Evolutionary conservation across 225 moss, liverwort and hornwort species (phyloP).

Genomic region (Rhytidiadelphus loreus): DNA sequence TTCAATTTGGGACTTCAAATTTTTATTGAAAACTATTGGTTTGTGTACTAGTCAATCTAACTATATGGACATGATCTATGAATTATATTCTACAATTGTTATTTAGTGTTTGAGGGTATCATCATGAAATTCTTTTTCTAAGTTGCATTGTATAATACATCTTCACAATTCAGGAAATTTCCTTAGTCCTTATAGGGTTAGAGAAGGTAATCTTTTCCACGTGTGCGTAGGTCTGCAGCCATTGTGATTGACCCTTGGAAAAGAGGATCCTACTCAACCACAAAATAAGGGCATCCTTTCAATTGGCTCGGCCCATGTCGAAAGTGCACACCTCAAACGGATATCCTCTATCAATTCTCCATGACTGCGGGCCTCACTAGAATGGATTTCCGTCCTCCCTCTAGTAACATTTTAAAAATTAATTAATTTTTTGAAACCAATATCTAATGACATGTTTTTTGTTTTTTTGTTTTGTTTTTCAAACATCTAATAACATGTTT

Average conservation of each 20-base stretch:
- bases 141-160: neutral
- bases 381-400: no score
- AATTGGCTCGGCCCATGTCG: rapidly evolving
- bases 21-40: neutral
- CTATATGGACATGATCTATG: rapidly evolving
- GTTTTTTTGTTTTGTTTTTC: no score
- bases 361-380: no score
- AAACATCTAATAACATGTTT: neutral
- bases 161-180: neutral
- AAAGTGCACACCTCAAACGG: neutral
- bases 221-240: rapidly evolving
- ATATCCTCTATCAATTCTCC: no score
- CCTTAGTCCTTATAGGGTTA: neutral
- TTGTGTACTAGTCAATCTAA: neutral
- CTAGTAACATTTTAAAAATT: no score
- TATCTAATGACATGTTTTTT: no score
- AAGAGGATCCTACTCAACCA: neutral
- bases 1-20: no score
- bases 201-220: no score
- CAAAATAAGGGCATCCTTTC: neutral
- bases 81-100: neutral
- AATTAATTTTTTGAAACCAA: no score
- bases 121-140: neutral
- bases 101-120: neutral
- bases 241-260: neutral